phyloP scores from a whole-genome alignment of 2,329 filamentous ascomycete species.

The Calonectria pseudoreteaudii region DNA sequence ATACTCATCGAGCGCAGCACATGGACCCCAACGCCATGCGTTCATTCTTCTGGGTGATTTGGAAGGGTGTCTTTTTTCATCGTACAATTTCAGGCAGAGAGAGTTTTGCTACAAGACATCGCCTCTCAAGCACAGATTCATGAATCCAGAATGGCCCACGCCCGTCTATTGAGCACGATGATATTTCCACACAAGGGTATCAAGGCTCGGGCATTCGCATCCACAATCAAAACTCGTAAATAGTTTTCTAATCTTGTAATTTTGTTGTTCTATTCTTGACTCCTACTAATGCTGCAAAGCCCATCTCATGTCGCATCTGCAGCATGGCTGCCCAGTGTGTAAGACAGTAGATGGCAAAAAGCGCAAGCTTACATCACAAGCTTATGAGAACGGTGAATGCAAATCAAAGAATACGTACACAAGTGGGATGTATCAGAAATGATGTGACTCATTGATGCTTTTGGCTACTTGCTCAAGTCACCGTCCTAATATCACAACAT shows the following conservation, averaged over 20 bases:
- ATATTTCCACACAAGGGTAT: background rate
- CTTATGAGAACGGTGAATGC: background rate
- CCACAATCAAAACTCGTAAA: background rate
- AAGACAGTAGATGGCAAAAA: background rate
- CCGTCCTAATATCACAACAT: background rate
- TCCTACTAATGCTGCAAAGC: background rate
- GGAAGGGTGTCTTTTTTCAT: background rate
- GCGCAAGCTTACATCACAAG: background rate
- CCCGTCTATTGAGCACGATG: background rate
- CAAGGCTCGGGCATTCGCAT: background rate
- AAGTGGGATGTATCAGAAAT: background rate
- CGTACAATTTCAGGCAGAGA: background rate
- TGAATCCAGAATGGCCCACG: background rate
- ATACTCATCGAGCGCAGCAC: background rate
- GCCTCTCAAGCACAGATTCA: background rate
- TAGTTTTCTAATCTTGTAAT: too few relatives aligned
- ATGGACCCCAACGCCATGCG: background rate
- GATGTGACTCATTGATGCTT: background rate
- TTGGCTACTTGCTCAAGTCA: background rate
- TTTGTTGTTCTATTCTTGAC: too few relatives aligned
- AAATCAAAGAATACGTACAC: background rate
- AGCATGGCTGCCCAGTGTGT: background rate
- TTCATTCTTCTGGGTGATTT: background rate
- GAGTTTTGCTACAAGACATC: too few relatives aligned
- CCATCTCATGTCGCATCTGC: too few relatives aligned